Evolutionary conservation across 2,329 filamentous ascomycete genomes (phyloP), one percentile per base, ranked within the genome.

Genomic region (Truncatella angustata): DNA sequence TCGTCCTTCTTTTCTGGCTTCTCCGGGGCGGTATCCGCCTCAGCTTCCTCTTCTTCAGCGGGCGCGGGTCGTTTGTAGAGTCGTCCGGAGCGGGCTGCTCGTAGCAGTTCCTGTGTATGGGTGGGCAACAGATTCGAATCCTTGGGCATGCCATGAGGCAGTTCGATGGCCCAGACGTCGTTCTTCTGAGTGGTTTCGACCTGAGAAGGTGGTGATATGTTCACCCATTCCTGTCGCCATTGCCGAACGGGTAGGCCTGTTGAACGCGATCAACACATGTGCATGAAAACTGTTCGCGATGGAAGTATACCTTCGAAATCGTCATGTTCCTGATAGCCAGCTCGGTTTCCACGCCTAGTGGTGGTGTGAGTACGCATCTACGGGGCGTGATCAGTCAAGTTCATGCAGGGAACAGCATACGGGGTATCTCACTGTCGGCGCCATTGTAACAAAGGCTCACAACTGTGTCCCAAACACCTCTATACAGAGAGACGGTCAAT

Each of bases 241-340:
- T 96, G 91, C 64, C 91, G 87, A 53, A 97, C 88, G 14, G 93
- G 93, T 10, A 97, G 80, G 54, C 91, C 90, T 78, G 23, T 24
- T 40, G 39, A 16, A 28, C 21, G 24, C 16, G 4, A 18, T 30
- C 28, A 32, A 14, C 28, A 28, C 16, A n/a, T 14, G n/a, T 21
- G 37, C 16, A 4, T 10, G 23, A 18, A 7, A 32, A 32, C n/a
- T n/a, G n/a, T n/a, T n/a, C n/a, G n/a, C n/a, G n/a, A n/a, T n/a
- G 28, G 14, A 32, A 16, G 46, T 60, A 53, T 66, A 79, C 77
- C 80, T 70, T 85, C 81, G 51, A 84, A 84, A 56, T 84, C 81
- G 62, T 85, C 81, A 60, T 83, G 81, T 58, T 85, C 81, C 35
- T 77, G 73, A 57, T 80, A 82, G 48, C 75, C 78, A 57, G 76